A percentile compares a stretch with the other conserved stretches of the same genome.
phyloP scores from a whole-genome alignment of 163 green algal species.

The Chloromonas sp. region DNA sequence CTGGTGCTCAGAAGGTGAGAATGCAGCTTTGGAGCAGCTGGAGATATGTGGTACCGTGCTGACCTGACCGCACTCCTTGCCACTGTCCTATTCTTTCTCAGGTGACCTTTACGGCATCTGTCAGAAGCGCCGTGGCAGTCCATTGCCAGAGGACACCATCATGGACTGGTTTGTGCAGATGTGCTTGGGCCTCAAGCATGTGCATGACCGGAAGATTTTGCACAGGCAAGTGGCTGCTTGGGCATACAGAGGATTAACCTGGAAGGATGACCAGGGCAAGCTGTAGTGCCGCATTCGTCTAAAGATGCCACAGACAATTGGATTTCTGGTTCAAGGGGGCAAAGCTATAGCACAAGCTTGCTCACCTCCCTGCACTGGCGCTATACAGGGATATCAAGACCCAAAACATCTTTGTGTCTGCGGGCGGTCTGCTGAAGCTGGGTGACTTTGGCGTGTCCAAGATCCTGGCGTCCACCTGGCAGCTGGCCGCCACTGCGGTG shows the following conservation, averaged over 20 bases:
- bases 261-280: too few species aligned
- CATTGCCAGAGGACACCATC: slow-evolving; percentile 60
- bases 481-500: slow-evolving; percentile 48
- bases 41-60: too few species aligned
- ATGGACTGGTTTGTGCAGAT: slow-evolving; percentile 78
- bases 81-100: slow-evolving; percentile 13
- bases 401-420: slow-evolving; percentile 63
- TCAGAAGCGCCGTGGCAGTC: slow-evolving; percentile 44
- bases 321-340: too few species aligned
- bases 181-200: slow-evolving; percentile 71
- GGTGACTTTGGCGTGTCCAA: slow-evolving; percentile 74
- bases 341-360: too few species aligned
- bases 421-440: slow-evolving; percentile 56
- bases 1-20: slow-evolving; percentile 61
- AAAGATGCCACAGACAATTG: too few species aligned
- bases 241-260: background rate
- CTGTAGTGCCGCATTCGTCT: too few species aligned
- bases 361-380: too few species aligned
- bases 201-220: slow-evolving; percentile 74
- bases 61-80: too few species aligned
- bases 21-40: slow-evolving; percentile 2
- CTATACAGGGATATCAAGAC: slow-evolving; percentile 66
- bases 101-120: slow-evolving; percentile 64
- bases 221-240: slow-evolving; percentile 48
- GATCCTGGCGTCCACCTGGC: slow-evolving; percentile 24